These are phyloP conservation scores for Candolleomyces aberdarensis DNA, from an alignment of 768 basidiomycete species.

Conservation along the genomic window DNA sequence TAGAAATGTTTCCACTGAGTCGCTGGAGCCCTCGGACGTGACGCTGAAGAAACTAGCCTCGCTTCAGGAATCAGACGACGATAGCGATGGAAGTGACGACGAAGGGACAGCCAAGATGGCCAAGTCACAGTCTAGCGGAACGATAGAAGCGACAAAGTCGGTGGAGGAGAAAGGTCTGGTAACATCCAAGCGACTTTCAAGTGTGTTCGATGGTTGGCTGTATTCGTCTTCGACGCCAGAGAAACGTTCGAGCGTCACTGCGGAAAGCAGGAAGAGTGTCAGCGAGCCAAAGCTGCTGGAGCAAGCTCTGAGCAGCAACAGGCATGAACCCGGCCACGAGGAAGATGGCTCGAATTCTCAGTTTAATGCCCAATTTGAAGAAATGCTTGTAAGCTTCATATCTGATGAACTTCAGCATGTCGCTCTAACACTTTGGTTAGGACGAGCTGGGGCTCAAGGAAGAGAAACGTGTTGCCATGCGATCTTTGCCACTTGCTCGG, in stretches of 20 bases:
- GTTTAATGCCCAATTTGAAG: constrained; percentile 56
- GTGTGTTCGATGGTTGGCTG: constrained; percentile 66
- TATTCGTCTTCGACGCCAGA: constrained; percentile 37
- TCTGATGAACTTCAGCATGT: background rate
- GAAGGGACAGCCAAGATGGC: constrained; percentile 63
- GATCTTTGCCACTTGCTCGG: constrained; percentile 54
- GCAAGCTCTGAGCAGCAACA: constrained; percentile 34
- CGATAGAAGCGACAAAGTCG: constrained; percentile 17
- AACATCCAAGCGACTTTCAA: constrained; percentile 61
- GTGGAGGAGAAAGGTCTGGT: constrained; percentile 53
- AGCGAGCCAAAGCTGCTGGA: constrained; percentile 69
- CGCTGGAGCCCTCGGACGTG: constrained; percentile 48
- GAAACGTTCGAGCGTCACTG: constrained; percentile 28
- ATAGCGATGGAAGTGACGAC: constrained; percentile 35
- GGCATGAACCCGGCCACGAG: constrained; percentile 12
- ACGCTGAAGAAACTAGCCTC: constrained; percentile 48
- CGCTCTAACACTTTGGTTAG: constrained; percentile 32
- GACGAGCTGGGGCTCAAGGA: constrained; percentile 72
- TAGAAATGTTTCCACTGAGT: constrained; percentile 41
- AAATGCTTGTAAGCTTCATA: constrained; percentile 56
- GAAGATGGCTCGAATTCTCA: constrained; percentile 31
- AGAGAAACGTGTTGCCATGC: constrained; percentile 62
- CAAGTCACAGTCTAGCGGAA: constrained; percentile 12
- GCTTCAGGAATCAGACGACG: constrained; percentile 44
- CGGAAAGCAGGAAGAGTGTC: constrained; percentile 55